Conservation (phyloP, 2,329 filamentous ascomycete species). For the Fusarium sublunatum region DNA sequence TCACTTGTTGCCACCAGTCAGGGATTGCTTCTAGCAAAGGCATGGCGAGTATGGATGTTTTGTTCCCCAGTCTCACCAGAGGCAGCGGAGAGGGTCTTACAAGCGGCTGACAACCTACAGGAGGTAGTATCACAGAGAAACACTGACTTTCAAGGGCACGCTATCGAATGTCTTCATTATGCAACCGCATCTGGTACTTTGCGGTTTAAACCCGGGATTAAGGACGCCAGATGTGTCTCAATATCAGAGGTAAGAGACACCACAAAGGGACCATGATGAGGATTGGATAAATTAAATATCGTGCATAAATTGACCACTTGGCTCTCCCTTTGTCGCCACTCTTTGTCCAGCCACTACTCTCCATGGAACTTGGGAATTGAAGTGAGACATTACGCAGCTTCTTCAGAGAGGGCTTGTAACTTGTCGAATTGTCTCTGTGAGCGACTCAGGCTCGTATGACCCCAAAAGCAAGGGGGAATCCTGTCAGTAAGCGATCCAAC, state of each 20-base stretch:
- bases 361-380: not conserved
- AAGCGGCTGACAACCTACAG: conserved; percentile 8
- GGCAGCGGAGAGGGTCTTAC: conserved; percentile 23
- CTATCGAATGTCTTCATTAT: not conserved
- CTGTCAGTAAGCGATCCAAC: conserved; percentile 15
- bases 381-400: conserved; percentile 36
- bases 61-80: conserved; percentile 32
- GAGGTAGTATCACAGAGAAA: conserved; percentile 15
- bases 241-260: conserved; percentile 20
- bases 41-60: conserved; percentile 3
- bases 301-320: conserved; percentile 21
- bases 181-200: not conserved
- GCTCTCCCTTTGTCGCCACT: conserved; percentile 24
- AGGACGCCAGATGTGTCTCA: not conserved
- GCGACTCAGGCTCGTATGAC: conserved; percentile 31
- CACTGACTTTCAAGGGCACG: not conserved
- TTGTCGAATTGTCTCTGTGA: conserved; percentile 14
- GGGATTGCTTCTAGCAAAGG: not conserved
- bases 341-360: conserved; percentile 8
- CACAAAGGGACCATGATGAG: conserved; percentile 23
- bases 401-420: conserved; percentile 6
- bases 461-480: conserved; percentile 41
- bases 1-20: not conserved
- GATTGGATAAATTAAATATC: conserved; percentile 4
- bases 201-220: not conserved